Evolutionary conservation across 768 basidiomycete species (phyloP).

Genomic region (Suillus fuscotomentosus): DNA sequence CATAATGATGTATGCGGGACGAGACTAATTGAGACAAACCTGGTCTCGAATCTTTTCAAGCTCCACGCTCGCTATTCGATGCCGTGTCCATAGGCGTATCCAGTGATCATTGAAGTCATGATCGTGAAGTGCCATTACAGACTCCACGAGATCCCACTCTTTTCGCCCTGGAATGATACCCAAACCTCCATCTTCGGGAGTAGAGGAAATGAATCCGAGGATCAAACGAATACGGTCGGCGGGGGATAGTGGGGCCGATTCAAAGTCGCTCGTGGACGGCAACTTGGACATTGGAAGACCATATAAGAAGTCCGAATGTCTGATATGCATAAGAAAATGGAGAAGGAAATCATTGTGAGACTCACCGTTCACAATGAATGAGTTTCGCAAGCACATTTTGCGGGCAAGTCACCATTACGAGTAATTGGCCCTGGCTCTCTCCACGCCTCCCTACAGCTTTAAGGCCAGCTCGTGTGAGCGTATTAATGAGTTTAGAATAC

Average conservation of each 20-base stretch:
- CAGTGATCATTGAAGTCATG: slow-evolving; percentile 75
- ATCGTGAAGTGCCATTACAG: slow-evolving; percentile 84
- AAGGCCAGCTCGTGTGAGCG: slow-evolving; percentile 61
- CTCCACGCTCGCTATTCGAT: slow-evolving; percentile 59
- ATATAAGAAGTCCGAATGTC: slow-evolving; percentile 74
- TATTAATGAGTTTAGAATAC: slow-evolving; percentile 61
- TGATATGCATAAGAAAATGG: slow-evolving; percentile 22
- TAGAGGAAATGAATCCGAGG: slow-evolving; percentile 67
- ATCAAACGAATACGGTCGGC: slow-evolving; percentile 84
- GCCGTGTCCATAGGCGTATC: slow-evolving; percentile 73
- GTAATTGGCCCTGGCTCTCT: slow-evolving; percentile 70
- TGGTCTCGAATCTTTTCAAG: slow-evolving; percentile 73
- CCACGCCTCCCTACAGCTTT: slow-evolving; percentile 74
- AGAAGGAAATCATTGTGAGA: slow-evolving; percentile 2
- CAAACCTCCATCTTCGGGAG: slow-evolving; percentile 74
- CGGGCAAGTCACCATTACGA: slow-evolving; percentile 76
- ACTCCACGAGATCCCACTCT: slow-evolving; percentile 80
- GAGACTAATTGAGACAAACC: slow-evolving; percentile 35
- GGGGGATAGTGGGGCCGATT: slow-evolving; percentile 48
- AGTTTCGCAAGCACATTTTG: slow-evolving; percentile 59
- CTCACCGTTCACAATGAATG: slow-evolving; percentile 74
- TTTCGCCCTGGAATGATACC: slow-evolving; percentile 71
- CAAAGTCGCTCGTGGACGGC: slow-evolving; percentile 39
- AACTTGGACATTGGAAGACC: slow-evolving; percentile 61
- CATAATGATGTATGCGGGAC: not conserved